These are phyloP conservation scores for Suillus ampliporus DNA, from an alignment of 768 basidiomycete genomes.

Conservation along the genomic window DNA sequence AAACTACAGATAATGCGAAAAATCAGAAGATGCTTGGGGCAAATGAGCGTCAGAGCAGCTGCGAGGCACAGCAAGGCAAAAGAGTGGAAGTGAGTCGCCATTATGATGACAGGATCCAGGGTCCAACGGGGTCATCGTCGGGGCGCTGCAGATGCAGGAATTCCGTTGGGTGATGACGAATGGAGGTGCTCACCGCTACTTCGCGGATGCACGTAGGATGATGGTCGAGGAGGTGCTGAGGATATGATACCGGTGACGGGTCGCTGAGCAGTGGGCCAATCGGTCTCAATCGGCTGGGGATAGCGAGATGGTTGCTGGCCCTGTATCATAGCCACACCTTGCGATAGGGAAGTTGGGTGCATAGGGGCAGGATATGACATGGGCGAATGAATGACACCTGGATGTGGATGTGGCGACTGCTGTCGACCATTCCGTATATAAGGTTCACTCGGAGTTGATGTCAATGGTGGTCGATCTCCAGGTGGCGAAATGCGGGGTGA, in stretches of 20 bases:
- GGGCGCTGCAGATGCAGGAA: conserved; percentile 54
- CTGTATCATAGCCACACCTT: conserved; percentile 50
- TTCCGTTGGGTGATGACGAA: conserved; percentile 47
- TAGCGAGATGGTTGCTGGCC: conserved; percentile 45
- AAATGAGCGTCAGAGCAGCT: conserved; percentile 35
- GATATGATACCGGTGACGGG: conserved; percentile 40
- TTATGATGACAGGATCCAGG: conserved; percentile 12
- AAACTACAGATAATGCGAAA: conserved; percentile 67
- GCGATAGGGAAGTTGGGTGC: conserved; percentile 52
- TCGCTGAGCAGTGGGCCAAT: conserved; percentile 44
- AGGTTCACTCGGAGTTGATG: conserved; percentile 44
- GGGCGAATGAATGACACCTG: conserved; percentile 46
- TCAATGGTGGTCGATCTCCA: conserved; percentile 53
- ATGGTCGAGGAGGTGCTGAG: conserved; percentile 50
- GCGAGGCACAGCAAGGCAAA: conserved; percentile 30
- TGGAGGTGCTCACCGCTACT: conserved; percentile 50
- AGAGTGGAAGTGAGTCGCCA: conserved; percentile 17
- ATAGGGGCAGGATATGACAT: conserved; percentile 51
- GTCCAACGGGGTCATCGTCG: conserved; percentile 35
- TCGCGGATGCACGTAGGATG: conserved; percentile 55
- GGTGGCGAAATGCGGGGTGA: conserved; percentile 37
- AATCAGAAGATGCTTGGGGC: conserved; percentile 36
- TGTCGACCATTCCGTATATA: conserved; percentile 45
- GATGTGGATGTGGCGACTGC: conserved; percentile 47
- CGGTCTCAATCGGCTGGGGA: conserved; percentile 52